phyloP scores from a whole-genome alignment of 176 grass and related monocot genomes.

The Musa beccarii region DNA sequence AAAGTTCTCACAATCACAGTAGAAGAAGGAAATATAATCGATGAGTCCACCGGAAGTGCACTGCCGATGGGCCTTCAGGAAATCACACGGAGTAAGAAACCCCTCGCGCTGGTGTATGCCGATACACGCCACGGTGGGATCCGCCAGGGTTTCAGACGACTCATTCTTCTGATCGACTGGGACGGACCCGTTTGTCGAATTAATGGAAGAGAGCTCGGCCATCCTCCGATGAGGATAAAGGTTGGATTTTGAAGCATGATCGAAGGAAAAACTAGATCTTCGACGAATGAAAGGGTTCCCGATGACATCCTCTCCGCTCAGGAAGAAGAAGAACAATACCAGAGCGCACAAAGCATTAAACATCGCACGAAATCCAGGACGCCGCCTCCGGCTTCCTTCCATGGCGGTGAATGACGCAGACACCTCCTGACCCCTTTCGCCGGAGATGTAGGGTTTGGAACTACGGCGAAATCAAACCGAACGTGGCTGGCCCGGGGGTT shows the following conservation, averaged over 20 bases:
- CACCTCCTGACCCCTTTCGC: neutral
- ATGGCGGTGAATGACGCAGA: neutral
- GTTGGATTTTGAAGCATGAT: constrained; percentile 14
- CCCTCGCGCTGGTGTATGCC: constrained; percentile 53
- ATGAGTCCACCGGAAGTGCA: constrained; percentile 75
- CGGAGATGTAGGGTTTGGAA: neutral
- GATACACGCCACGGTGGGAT: constrained; percentile 52
- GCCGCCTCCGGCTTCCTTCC: neutral
- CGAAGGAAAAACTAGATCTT: constrained; percentile 2
- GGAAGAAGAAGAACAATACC: constrained; percentile 63
- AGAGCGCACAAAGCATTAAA: constrained; percentile 36
- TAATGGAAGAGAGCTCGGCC: constrained; percentile 34
- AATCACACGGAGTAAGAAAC: constrained; percentile 62
- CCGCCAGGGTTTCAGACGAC: constrained; percentile 20
- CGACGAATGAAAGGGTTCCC: constrained; percentile 12
- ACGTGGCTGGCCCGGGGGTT: neutral
- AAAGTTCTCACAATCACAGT: constrained; percentile 64
- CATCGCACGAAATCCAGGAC: constrained; percentile 11
- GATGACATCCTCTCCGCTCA: constrained; percentile 25
- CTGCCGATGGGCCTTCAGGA: constrained; percentile 57
- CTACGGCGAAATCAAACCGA: neutral
- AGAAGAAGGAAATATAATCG: constrained; percentile 74
- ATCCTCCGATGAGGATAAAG: constrained; percentile 36
- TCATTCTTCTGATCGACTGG: constrained; percentile 19
- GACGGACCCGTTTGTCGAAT: constrained; percentile 16